A percentile compares a stretch with the other conserved stretches of the same genome.
phyloP scores from a whole-genome alignment of 1,284 basidiomycete species.

The Leccinum solheimii region DNA sequence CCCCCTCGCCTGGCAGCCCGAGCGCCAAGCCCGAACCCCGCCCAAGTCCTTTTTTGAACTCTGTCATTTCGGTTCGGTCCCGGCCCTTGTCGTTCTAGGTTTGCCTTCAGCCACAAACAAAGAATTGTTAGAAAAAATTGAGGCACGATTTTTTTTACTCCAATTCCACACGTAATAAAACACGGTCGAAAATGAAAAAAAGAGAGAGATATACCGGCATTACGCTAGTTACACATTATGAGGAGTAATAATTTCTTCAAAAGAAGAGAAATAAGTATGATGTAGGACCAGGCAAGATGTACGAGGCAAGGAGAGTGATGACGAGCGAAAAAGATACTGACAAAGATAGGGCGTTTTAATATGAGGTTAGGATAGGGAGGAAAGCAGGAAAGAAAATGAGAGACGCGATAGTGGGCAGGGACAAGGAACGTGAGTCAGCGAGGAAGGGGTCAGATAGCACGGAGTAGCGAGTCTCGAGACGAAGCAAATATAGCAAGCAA shows the following conservation, averaged over 20 bases:
- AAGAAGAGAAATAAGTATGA: conserved; percentile 3
- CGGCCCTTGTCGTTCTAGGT: not conserved
- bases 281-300: not conserved
- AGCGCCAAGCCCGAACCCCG: not conserved
- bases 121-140: not conserved
- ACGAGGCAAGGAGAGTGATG: not conserved
- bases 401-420: not conserved
- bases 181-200: not conserved
- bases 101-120: not conserved
- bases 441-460: conserved; percentile 11
- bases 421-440: conserved; percentile 14
- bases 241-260: conserved; percentile 6
- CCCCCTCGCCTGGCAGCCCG: too few relatives aligned
- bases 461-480: conserved; percentile 11
- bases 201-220: conserved; percentile 10
- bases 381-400: not conserved
- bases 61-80: not conserved
- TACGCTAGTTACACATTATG: conserved; percentile 25
- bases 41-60: not conserved
- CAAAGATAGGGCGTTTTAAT: not conserved
- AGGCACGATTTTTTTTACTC: not conserved
- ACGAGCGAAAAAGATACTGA: conserved; percentile 6
- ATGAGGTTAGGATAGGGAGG: conserved; percentile 1
- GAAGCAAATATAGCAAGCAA: conserved; percentile 9
- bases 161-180: not conserved